These are phyloP conservation scores for Xylariomycetidae sp. DNA, from an alignment of 2,329 filamentous ascomycete genomes.

Conservation along the genomic window DNA sequence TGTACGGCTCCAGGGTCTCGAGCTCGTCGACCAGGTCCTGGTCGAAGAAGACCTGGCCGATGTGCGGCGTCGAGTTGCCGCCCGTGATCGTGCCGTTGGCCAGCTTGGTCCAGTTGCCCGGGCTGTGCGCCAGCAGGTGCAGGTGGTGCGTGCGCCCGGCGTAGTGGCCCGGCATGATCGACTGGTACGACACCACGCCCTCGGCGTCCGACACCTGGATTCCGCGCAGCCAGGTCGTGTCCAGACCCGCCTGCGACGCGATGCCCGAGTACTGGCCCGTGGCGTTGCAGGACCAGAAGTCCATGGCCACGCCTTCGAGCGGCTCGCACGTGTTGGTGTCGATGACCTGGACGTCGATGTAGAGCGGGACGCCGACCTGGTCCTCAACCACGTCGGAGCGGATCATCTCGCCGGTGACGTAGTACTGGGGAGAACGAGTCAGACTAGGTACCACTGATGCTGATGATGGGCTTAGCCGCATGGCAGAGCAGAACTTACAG, in stretches of 20 bases:
- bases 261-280: conserved; percentile 23
- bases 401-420: conserved; percentile 23
- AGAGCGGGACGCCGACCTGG: conserved; percentile 24
- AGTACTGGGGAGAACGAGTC: too few species aligned
- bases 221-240: conserved; percentile 7
- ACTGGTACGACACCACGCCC: conserved; percentile 4
- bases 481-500: too few species aligned
- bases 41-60: conserved; percentile 54
- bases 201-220: conserved; percentile 5
- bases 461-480: too few species aligned
- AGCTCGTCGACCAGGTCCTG: conserved; percentile 42
- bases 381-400: conserved; percentile 26
- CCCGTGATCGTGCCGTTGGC: conserved; percentile 41
- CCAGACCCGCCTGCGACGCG: conserved; percentile 12
- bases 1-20: conserved; percentile 37
- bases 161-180: conserved; percentile 8
- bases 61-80: conserved; percentile 42
- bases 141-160: conserved; percentile 5
- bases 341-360: conserved; percentile 25
- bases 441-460: too few species aligned
- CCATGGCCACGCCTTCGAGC: conserved; percentile 19
- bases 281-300: conserved; percentile 26
- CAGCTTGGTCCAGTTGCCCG: conserved; percentile 19
- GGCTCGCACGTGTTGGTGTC: conserved; percentile 24
- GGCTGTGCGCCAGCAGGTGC: conserved; percentile 4